A percentile compares a stretch with the other conserved stretches of the same genome.
Conservation (phyloP, 2,329 filamentous ascomycete genomes). For the Ilyonectria destructans region DNA sequence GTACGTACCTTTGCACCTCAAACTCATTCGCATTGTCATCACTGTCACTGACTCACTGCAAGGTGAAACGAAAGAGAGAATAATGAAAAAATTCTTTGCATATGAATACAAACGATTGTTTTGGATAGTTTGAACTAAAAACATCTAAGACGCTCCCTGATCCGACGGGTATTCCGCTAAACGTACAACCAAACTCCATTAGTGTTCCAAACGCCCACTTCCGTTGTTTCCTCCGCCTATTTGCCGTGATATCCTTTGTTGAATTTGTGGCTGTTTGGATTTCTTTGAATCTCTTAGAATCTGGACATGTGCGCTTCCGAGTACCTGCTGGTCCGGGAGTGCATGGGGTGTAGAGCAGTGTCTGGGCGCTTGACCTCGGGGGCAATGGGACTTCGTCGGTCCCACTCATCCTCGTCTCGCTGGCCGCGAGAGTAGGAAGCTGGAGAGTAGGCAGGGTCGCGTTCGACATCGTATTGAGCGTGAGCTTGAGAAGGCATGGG, state of each 20-base stretch:
- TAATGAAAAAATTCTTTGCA: not conserved
- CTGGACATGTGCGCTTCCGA: constrained; percentile 67
- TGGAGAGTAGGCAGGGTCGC: constrained; percentile 45
- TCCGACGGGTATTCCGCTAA: constrained; percentile 44
- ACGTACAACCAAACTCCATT: constrained; percentile 31
- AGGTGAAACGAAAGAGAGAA: too few relatives aligned
- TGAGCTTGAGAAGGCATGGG: constrained; percentile 51
- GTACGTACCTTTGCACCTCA: constrained; percentile 29
- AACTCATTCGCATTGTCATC: constrained; percentile 4
- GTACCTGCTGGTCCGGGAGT: constrained; percentile 63
- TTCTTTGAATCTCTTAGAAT: constrained; percentile 55
- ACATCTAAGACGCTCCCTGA: constrained; percentile 27
- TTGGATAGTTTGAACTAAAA: constrained; percentile 24
- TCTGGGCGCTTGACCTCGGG: constrained; percentile 71
- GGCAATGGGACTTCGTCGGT: constrained; percentile 69
- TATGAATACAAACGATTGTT: not conserved
- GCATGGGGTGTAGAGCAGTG: constrained; percentile 71
- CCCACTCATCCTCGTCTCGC: constrained; percentile 34
- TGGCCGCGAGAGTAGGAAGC: constrained; percentile 24
- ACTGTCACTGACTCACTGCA: not conserved
- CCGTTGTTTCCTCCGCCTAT: constrained; percentile 11
- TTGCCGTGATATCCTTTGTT: constrained; percentile 1
- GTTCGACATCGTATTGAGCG: constrained; percentile 56
- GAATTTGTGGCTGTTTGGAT: not conserved
- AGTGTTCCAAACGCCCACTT: constrained; percentile 33